phyloP scores from a whole-genome alignment of 495 filamentous ascomycete genomes.

The Tricharina praecox region DNA sequence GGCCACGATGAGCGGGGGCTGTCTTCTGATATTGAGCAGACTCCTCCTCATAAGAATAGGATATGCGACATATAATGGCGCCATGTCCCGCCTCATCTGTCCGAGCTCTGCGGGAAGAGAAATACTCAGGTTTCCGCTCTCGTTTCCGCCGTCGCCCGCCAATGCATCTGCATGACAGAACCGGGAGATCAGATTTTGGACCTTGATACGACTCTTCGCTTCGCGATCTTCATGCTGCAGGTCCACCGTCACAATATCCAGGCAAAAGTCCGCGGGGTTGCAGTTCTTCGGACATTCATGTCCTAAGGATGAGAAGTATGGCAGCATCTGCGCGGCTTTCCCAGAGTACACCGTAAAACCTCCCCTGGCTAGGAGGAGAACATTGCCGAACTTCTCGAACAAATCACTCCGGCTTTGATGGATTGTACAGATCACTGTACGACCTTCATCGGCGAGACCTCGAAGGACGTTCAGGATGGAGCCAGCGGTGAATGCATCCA shows the following conservation, averaged over 20 bases:
- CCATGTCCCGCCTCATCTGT: slow-evolving; percentile 41
- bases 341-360: slow-evolving; percentile 51
- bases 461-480: slow-evolving; percentile 57
- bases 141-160: slow-evolving; percentile 7
- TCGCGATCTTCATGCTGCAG: slow-evolving; percentile 46
- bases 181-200: slow-evolving; percentile 38
- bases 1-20: slow-evolving; percentile 45
- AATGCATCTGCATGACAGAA: slow-evolving; percentile 32
- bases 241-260: slow-evolving; percentile 59
- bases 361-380: slow-evolving; percentile 52
- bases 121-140: slow-evolving; percentile 24
- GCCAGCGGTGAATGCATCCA: slow-evolving; percentile 59
- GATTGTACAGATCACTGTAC: slow-evolving; percentile 55
- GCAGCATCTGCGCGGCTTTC: slow-evolving; percentile 43
- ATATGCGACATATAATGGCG: slow-evolving; percentile 44
- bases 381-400: slow-evolving; percentile 50
- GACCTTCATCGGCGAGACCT: slow-evolving; percentile 51
- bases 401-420: slow-evolving; percentile 60
- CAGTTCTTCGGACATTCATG: slow-evolving; percentile 46
- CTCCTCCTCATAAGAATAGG: slow-evolving; percentile 47
- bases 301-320: slow-evolving; percentile 42
- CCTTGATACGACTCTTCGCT: slow-evolving; percentile 39
- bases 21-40: slow-evolving; percentile 48
- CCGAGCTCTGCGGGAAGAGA: slow-evolving; percentile 55
- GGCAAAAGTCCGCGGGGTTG: slow-evolving; percentile 59